Conservation (phyloP, 345 rosid species). For the Barbarea vulgaris region DNA sequence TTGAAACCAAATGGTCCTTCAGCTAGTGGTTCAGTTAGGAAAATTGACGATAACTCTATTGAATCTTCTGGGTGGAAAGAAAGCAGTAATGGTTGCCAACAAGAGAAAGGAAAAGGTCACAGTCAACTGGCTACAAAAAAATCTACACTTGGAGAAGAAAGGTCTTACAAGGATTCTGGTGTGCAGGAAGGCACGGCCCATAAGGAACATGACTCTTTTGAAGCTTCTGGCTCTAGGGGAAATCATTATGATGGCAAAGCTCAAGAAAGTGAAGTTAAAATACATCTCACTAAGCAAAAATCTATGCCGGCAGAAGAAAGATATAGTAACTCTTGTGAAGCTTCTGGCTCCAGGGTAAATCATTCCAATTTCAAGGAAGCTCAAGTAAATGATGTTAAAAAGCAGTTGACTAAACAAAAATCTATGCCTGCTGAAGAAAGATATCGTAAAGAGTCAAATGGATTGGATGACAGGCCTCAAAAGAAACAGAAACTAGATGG, state of each 20-base stretch:
- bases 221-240: constrained; percentile 23
- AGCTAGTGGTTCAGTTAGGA: constrained; percentile 34
- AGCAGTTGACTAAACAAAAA: constrained; percentile 31
- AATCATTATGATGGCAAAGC: constrained; percentile 26
- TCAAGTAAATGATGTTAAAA: constrained; percentile 18
- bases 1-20: constrained; percentile 28
- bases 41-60: neutral
- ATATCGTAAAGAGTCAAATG: constrained; percentile 36
- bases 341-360: constrained; percentile 27
- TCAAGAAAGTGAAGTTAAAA: constrained; percentile 35
- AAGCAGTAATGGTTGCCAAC: constrained; percentile 12
- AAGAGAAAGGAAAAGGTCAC: constrained; percentile 32
- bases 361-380: constrained; percentile 12
- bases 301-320: constrained; percentile 29
- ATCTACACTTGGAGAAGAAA: constrained; percentile 34
- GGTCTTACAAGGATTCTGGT: constrained; percentile 23
- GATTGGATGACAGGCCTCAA: constrained; percentile 46
- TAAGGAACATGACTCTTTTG: constrained; percentile 4
- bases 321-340: constrained; percentile 17
- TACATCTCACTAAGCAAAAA: constrained; percentile 27
- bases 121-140: constrained; percentile 24
- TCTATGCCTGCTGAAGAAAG: constrained; percentile 37
- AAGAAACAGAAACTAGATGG: constrained; percentile 59
- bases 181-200: constrained; percentile 2
- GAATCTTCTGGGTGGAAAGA: constrained; percentile 31